Evolutionary conservation across 2,329 filamentous ascomycete species (phyloP).

Genomic region (Dactylellina parvicollis): DNA sequence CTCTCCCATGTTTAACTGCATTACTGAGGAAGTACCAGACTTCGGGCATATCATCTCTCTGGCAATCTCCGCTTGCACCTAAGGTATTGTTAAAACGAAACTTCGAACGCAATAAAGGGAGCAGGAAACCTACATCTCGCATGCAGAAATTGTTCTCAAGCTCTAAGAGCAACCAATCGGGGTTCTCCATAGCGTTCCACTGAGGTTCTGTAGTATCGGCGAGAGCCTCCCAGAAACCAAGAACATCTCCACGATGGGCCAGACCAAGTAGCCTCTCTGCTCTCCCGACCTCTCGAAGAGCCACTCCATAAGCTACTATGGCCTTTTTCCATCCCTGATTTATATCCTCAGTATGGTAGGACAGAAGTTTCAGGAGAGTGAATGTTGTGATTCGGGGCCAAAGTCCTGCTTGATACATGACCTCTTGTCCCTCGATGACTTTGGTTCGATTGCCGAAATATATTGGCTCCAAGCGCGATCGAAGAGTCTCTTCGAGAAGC

Average conservation of each 20-base stretch:
- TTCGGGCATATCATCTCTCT: constrained; percentile 66
- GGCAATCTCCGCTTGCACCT: constrained; percentile 70
- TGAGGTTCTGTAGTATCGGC: constrained; percentile 65
- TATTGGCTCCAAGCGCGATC: constrained; percentile 24
- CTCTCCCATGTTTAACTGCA: constrained; percentile 78
- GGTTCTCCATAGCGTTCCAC: constrained; percentile 67
- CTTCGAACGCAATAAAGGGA: background rate
- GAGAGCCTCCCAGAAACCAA: constrained; percentile 58
- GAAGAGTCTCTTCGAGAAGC: constrained; percentile 3
- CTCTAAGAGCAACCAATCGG: constrained; percentile 75
- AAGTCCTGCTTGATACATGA: constrained; percentile 50
- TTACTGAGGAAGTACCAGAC: constrained; percentile 64
- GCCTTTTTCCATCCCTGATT: constrained; percentile 60
- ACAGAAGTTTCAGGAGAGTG: background rate
- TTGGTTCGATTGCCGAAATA: constrained; percentile 1
- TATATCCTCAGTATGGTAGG: constrained; percentile 54
- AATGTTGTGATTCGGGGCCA: constrained; percentile 48
- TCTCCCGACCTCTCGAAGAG: constrained; percentile 63
- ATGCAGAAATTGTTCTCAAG: constrained; percentile 73
- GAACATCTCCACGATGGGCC: constrained; percentile 57
- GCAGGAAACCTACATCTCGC: constrained; percentile 61
- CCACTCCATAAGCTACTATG: constrained; percentile 62
- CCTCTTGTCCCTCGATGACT: constrained; percentile 1
- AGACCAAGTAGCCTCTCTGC: constrained; percentile 62
- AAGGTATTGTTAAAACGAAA: background rate